Base-by-base conservation (phyloP, 2,329 filamentous ascomycete species). In the Fusarium sublunatum region DNA sequence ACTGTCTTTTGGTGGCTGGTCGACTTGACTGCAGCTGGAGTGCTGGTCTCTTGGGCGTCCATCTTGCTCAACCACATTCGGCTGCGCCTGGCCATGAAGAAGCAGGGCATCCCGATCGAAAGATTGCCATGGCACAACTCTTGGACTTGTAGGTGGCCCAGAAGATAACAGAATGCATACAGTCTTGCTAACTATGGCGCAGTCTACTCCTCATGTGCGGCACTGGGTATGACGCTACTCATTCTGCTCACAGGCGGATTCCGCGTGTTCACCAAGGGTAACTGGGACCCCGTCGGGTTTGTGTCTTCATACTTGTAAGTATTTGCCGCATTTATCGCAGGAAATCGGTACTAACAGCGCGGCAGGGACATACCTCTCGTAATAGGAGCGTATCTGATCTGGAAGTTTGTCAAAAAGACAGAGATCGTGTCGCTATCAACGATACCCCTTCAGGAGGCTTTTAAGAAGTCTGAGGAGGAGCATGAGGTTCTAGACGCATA, bases 241-340 rank as follows among this genome's bases (percentile, higher is more conserved):
- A 88, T 92, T 58, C 76, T 93, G 4, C 79, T 92, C 36, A 92
- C 90, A 5, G 85, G 86, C 34, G 90, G 90, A 1, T 92, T 92
- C 65, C 70, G 78, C 2, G 84, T 86, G 4, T 89, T 89, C 56
- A 86, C 85, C 2, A 75, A 75, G 32, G 86, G 86, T 3, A 82
- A 85, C 54, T 89, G 86, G 86, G 77, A 83, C 52, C 69, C 83
- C 1, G 80, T 80, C 19, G 77, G 74, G 2, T 89, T 89, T 63
- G 81, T 89, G 2, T 88, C 86, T 1, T 82, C 85, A 0, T 89
- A 89, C 59, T 69, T 89, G 83, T 88, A 70, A 76, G 85, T 79
- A 3, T 0, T 29, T 3, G 3, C 7, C 4, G 4, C n/a, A 1
- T 2, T 2, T 3, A 7, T 2, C 6, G 0, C 2, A 3, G 2